phyloP scores from a whole-genome alignment of 2,329 filamentous ascomycete species.

The Sporothrix humicola region DNA sequence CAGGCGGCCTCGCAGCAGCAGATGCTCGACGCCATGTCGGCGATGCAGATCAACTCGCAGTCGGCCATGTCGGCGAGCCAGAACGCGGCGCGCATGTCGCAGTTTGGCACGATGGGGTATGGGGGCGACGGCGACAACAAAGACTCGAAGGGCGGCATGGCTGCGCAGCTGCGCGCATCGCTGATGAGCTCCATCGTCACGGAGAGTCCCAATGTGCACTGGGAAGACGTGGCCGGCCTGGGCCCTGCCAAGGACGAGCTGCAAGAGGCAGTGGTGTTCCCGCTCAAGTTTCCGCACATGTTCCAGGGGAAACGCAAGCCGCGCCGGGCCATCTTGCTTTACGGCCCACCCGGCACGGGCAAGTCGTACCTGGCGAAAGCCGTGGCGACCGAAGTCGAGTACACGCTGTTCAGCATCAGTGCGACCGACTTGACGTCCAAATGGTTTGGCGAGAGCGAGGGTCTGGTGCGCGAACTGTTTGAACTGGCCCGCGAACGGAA shows the following conservation, averaged over 20 bases:
- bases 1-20: constrained; percentile 2
- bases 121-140: constrained; percentile 7
- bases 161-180: constrained; percentile 26
- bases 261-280: constrained; percentile 38
- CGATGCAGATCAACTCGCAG: constrained; percentile 3
- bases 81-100: not conserved
- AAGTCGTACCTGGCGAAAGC: constrained; percentile 63
- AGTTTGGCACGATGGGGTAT: not conserved
- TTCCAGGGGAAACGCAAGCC: constrained; percentile 35
- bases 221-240: constrained; percentile 38
- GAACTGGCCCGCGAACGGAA: constrained; percentile 87
- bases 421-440: constrained; percentile 32
- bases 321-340: constrained; percentile 51
- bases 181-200: constrained; percentile 35
- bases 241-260: constrained; percentile 38
- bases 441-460: constrained; percentile 34
- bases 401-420: constrained; percentile 52
- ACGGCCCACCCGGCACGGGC: constrained; percentile 62
- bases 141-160: constrained; percentile 25
- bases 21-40: constrained; percentile 12
- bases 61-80: constrained; percentile 1
- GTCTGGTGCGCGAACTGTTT: constrained; percentile 81
- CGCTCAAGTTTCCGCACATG: constrained; percentile 39
- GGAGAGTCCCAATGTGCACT: constrained; percentile 37
- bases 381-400: constrained; percentile 62